Percentiles rank a stretch among this genome's conserved stretches.
These are phyloP conservation scores for Cardamine chenopodiifolia DNA, from an alignment of 345 rosid genomes.

Conservation along the genomic window DNA sequence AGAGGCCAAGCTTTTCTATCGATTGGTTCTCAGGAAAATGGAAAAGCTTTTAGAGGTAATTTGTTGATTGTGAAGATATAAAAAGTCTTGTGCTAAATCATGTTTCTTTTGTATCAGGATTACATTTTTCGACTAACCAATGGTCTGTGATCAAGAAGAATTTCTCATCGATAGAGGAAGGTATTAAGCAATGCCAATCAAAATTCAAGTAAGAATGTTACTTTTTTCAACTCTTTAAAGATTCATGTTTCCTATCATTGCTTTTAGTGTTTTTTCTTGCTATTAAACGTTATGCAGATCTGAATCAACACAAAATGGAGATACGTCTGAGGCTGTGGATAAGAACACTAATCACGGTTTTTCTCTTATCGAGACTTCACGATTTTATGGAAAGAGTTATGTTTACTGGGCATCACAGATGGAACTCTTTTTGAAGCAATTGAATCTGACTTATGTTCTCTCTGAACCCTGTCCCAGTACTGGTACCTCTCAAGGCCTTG, in stretches of 20 bases:
- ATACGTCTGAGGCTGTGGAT: constrained; percentile 41
- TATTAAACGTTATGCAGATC: constrained; percentile 29
- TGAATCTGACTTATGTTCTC: constrained; percentile 65
- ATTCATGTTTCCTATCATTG: constrained; percentile 3
- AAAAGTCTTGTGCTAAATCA: constrained; percentile 5
- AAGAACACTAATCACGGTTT: constrained; percentile 37
- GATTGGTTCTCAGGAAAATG: constrained; percentile 52
- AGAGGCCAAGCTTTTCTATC: constrained; percentile 55
- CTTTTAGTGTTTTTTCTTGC: background rate
- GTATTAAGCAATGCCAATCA: constrained; percentile 53
- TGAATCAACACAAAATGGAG: constrained; percentile 42
- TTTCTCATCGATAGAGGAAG: constrained; percentile 63
- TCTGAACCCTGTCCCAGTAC: constrained; percentile 54
- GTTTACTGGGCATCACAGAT: constrained; percentile 58
- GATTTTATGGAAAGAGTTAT: constrained; percentile 81
- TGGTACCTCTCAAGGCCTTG: constrained; percentile 32
- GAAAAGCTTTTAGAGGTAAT: constrained; percentile 58
- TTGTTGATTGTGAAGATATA: background rate
- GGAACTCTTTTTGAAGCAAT: constrained; percentile 69
- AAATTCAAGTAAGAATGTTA: constrained; percentile 53
- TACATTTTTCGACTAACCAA: constrained; percentile 55
- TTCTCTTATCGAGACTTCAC: constrained; percentile 49
- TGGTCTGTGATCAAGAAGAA: constrained; percentile 59
- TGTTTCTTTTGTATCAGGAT: constrained; percentile 51
- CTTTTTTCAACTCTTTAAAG: background rate